phyloP scores from a whole-genome alignment of 2,329 filamentous ascomycete species.

The Lecanosticta acicola region DNA sequence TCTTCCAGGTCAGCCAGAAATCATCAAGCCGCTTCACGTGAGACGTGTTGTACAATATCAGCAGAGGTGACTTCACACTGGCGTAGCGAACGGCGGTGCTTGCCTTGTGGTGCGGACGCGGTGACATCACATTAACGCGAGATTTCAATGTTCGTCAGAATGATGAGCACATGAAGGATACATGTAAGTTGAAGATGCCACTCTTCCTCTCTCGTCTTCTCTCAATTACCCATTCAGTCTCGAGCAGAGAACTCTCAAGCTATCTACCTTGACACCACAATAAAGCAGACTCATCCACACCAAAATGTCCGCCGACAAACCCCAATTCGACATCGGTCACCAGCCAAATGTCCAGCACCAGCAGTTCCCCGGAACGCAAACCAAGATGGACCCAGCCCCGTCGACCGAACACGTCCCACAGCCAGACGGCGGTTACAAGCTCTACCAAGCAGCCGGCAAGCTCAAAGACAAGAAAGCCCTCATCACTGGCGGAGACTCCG shows the following conservation, averaged over 20 bases:
- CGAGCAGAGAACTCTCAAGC: no score
- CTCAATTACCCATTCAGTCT: no score
- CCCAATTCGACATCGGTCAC: slow-evolving; percentile 22
- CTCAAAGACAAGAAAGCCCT: slow-evolving; percentile 68
- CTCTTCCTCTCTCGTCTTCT: no score
- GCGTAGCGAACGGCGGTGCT: background rate
- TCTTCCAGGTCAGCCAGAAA: no score
- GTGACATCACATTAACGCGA: slow-evolving; percentile 1
- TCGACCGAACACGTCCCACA: slow-evolving; percentile 62
- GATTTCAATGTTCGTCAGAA: background rate
- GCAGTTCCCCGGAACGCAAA: slow-evolving; percentile 49
- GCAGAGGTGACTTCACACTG: background rate
- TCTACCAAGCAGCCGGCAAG: slow-evolving; percentile 71
- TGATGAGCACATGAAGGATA: background rate
- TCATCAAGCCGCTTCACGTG: no score
- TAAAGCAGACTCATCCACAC: background rate
- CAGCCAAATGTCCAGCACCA: slow-evolving; percentile 44
- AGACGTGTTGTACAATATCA: no score
- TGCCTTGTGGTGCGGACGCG: background rate
- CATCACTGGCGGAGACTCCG: slow-evolving; percentile 75
- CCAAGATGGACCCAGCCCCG: slow-evolving; percentile 54
- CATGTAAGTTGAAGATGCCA: background rate
- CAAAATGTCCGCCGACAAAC: slow-evolving; percentile 26
- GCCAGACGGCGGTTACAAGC: slow-evolving; percentile 60
- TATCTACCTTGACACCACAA: no score